Evolutionary conservation across 768 basidiomycete genomes (phyloP), one percentile per base, ranked within the genome.

Genomic region (Leucosporidium scottii): DNA sequence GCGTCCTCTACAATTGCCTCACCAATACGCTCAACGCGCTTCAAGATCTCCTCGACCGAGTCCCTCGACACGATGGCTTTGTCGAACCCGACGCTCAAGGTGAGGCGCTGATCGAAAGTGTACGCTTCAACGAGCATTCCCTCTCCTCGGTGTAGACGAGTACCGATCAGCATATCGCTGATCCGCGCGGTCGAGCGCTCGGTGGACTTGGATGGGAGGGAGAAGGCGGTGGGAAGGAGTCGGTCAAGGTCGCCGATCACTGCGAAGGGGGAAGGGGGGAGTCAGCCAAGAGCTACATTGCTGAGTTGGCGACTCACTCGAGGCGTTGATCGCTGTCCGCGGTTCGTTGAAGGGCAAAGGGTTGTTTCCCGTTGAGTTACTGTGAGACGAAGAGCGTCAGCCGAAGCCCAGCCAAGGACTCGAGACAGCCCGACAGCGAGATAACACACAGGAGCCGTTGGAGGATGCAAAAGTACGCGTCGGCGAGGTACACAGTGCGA

Each of bases 211-310:
- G 54, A 1, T 8, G 66, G 61, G 28, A 66, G 61, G 28, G 20
- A 21, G 54, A 71, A 68, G 6, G 51, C 18, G 25, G 60, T 62
- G 15, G 66, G 56, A 21, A 71, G 66, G 27, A 71, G 34, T 23
- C 70, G 63, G 44, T 64, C 62, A n/a, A 71, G 51, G 51, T 71
- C 66, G 27, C 70, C 70, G 28, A 71, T 63, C 70, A 71, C 70
- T 71, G 58, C 20, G 59, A 6, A 49, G 3, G 17, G 9, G 0
- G 20, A 15, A 21, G 10, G n/a, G 15, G 2, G 13, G 0, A 39
- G 23, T 48, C 23, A 17, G 12, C 1, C 3, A 20, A 6, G 23
- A 17, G 10, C 8, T 21, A 44, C 5, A n/a, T n/a, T n/a, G n/a
- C n/a, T n/a, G n/a, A n/a, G n/a, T n/a, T n/a, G n/a, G n/a, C n/a